Percentiles rank a stretch among this genome's conserved stretches.
Conservation (phyloP, 2,329 filamentous ascomycete species). For the Epichloe sibirici region DNA sequence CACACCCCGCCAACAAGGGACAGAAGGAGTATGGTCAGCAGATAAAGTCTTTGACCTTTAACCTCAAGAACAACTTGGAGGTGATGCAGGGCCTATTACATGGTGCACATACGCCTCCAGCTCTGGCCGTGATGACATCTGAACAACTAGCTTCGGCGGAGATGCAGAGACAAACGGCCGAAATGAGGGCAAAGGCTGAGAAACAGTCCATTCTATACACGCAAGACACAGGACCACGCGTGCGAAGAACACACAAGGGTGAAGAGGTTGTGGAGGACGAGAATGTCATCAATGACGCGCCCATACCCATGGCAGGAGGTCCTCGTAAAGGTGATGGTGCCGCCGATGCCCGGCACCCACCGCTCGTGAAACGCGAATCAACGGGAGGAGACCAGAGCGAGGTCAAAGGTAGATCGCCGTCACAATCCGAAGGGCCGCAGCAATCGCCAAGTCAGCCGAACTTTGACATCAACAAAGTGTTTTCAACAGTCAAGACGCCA, state of each 20-base stretch:
- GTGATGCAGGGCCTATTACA: constrained; percentile 66
- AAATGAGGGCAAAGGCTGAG: constrained; percentile 65
- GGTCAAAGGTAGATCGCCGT: constrained; percentile 21
- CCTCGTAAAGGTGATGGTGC: constrained; percentile 7
- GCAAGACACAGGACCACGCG: constrained; percentile 56
- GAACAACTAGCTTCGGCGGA: constrained; percentile 91
- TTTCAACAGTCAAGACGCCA: constrained; percentile 71
- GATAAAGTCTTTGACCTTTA: constrained; percentile 67
- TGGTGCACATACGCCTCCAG: constrained; percentile 57
- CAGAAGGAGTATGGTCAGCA: constrained; percentile 46
- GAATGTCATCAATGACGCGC: constrained; percentile 27
- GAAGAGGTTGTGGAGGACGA: constrained; percentile 82
- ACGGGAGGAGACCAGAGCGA: constrained; percentile 17
- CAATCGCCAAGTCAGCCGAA: constrained; percentile 43
- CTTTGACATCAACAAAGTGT: constrained; percentile 81
- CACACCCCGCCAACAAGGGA: constrained; percentile 33
- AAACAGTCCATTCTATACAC: constrained; percentile 77
- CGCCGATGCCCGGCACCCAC: constrained; percentile 8
- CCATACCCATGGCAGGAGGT: constrained; percentile 15
- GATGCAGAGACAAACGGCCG: constrained; percentile 63
- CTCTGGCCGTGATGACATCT: constrained; percentile 74
- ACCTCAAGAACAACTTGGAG: constrained; percentile 78
- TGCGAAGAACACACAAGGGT: constrained; percentile 87
- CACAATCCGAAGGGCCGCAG: constrained; percentile 31
- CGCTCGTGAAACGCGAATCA: constrained; percentile 24